Evolutionary conservation across 257 asterid species (phyloP).

Genomic region (Dorcoceras hygrometricum): DNA sequence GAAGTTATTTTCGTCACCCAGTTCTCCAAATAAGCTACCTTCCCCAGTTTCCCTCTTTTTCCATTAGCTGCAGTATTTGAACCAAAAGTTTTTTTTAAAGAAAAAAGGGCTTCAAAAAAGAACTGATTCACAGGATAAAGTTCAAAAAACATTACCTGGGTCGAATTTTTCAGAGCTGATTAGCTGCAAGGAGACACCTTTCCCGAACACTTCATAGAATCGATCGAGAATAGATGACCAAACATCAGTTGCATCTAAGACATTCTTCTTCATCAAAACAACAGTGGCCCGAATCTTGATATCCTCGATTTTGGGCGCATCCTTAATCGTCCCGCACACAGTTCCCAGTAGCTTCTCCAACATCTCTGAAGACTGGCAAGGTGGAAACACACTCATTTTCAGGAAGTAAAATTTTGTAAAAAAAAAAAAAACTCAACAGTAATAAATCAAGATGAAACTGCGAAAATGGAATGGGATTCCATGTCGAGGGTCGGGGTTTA

Average conservation of each 20-base stretch:
- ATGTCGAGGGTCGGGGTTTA: background rate
- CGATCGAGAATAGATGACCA: slow-evolving; percentile 20
- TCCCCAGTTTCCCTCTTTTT: slow-evolving; percentile 68
- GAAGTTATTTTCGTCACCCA: slow-evolving; percentile 66
- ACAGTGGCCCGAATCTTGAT: slow-evolving; percentile 20
- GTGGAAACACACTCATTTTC: slow-evolving; percentile 10
- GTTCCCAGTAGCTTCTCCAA: slow-evolving; percentile 7
- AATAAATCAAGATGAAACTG: background rate
- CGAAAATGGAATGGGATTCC: background rate
- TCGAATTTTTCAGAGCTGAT: slow-evolving; percentile 23
- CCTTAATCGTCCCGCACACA: slow-evolving; percentile 15
- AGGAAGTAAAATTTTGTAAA: background rate
- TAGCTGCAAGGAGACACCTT: slow-evolving; percentile 22
- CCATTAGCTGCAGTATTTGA: slow-evolving; percentile 32
- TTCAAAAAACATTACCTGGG: slow-evolving; percentile 2
- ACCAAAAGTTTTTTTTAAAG: background rate
- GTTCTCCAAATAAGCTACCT: slow-evolving; percentile 52
- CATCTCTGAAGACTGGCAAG: slow-evolving; percentile 10
- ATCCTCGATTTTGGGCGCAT: background rate
- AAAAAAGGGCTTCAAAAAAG: background rate
- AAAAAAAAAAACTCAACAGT: no score
- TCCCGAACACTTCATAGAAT: slow-evolving; percentile 21
- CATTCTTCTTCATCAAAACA: slow-evolving; percentile 27
- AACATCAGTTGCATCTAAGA: slow-evolving; percentile 18
- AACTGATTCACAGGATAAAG: background rate